phyloP scores from a whole-genome alignment of 805 yeast genomes.

The Lipomyces yamadae region DNA sequence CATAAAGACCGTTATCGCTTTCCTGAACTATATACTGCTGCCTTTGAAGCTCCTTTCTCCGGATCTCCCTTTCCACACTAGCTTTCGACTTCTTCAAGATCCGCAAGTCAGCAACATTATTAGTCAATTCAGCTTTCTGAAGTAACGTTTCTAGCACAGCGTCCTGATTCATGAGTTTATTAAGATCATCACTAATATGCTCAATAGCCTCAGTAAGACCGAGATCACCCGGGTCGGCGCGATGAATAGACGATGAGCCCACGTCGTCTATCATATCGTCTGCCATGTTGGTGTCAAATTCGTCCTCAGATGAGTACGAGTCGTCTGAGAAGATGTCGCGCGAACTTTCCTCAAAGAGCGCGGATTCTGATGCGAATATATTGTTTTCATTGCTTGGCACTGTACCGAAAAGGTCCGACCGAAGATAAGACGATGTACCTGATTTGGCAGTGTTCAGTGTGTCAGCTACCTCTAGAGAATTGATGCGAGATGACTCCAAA shows the following conservation, averaged over 20 bases:
- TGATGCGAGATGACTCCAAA: constrained; percentile 16
- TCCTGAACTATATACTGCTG: constrained; percentile 86
- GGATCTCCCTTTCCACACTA: constrained; percentile 73
- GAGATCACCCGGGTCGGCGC: constrained; percentile 73
- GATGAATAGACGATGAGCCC: constrained; percentile 46
- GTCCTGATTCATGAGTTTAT: constrained; percentile 64
- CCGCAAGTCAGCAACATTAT: constrained; percentile 69
- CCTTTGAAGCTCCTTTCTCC: constrained; percentile 69
- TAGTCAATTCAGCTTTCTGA: constrained; percentile 82
- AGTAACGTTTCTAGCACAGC: constrained; percentile 68
- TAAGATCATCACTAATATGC: constrained; percentile 61
- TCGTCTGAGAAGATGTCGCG: constrained; percentile 39
- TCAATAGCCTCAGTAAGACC: constrained; percentile 48
- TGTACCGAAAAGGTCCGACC: constrained; percentile 37
- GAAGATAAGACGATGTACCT: constrained; percentile 8
- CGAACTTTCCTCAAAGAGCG: constrained; percentile 37
- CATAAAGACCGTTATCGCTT: constrained; percentile 74
- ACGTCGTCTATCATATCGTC: constrained; percentile 40
- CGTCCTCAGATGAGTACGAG: constrained; percentile 38
- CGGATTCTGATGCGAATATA: constrained; percentile 33
- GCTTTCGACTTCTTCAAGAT: constrained; percentile 69
- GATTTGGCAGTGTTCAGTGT: constrained; percentile 9
- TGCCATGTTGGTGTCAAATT: constrained; percentile 40
- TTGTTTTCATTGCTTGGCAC: constrained; percentile 19
- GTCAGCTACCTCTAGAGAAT: constrained; percentile 7